Percentiles rank a stretch among this genome's conserved stretches.
These are phyloP conservation scores for Lojkania enalia DNA, from an alignment of 2,329 filamentous ascomycete species.

Conservation along the genomic window DNA sequence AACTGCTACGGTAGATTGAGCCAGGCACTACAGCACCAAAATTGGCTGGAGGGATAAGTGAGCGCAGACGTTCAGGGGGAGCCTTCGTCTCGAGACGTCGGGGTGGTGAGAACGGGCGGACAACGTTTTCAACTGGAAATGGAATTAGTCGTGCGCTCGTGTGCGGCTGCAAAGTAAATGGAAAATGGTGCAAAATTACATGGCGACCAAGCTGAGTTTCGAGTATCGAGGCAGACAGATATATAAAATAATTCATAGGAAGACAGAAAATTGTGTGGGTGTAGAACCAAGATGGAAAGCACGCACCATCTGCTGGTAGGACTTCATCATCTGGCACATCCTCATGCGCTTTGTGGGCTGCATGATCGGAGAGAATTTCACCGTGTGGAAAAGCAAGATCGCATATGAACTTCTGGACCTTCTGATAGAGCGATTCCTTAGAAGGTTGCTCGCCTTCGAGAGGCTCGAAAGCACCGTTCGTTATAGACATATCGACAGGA, in stretches of 20 bases:
- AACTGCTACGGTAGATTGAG: slow-evolving; percentile 79
- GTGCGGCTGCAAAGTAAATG: too few relatives aligned
- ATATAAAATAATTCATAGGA: not conserved
- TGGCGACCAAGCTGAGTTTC: too few relatives aligned
- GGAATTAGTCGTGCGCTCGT: too few relatives aligned
- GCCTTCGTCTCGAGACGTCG: too few relatives aligned
- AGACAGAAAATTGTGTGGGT: not conserved
- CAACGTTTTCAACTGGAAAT: too few relatives aligned
- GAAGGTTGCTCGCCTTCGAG: not conserved
- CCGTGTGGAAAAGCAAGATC: slow-evolving; percentile 26
- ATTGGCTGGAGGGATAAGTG: slow-evolving; percentile 63
- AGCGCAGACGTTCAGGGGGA: slow-evolving; percentile 39
- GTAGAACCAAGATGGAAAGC: not conserved
- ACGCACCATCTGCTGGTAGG: slow-evolving; percentile 12
- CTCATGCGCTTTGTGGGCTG: slow-evolving; percentile 34
- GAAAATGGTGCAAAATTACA: too few relatives aligned
- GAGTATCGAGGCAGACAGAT: not conserved
- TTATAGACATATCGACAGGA: slow-evolving; percentile 14
- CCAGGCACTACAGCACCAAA: slow-evolving; percentile 75
- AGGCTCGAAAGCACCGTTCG: slow-evolving; percentile 8
- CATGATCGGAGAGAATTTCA: slow-evolving; percentile 32
- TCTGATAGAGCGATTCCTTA: not conserved
- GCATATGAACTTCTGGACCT: slow-evolving; percentile 26
- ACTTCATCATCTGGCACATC: slow-evolving; percentile 28
- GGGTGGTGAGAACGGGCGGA: slow-evolving; percentile 1